Base-by-base conservation (phyloP, 192 early-diverging fungal genomes). In the Coemansia sp. region DNA sequence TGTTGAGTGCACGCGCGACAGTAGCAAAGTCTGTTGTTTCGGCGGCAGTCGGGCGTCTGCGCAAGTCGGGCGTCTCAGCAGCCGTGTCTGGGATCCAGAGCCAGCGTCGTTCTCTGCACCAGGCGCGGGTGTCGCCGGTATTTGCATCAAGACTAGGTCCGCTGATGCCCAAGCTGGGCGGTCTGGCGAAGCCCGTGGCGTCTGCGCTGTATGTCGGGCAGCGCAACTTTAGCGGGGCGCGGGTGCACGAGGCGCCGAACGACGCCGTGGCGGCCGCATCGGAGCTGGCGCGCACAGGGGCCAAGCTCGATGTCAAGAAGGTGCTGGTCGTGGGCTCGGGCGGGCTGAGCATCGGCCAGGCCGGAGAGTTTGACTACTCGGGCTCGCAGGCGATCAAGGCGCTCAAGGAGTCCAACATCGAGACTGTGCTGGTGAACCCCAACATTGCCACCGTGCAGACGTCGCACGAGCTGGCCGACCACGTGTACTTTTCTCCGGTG, bases 371-470 rank as follows among this genome's bases (percentile, higher is more conserved):
- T 71, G 96, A 98, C 64, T 98, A 98, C 82, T 98, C 96, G 5
- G 94, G 92, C 14, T 94, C 92, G 7, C 91, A 98, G 83, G 96
- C 96, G 21, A 98, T 98, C 83, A 98, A 98, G 77, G 96, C 96
- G 18, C 80, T 98, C 56, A 86, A 88, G 58, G 95, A 99, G 71
- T 90, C 92, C 29, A 85, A 85, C 19, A 87, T 99, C 55, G 68
- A 97, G 62, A 99, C 97, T 3, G 88, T 99, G 29, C 81, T 99
- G n/a, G 88, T 97, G 58, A 99, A 99, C 78, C 97, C 97, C 51
- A 99, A 99, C 79, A 99, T 99, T 72, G 97, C 97, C 31, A 99
- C 97, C 4, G 92, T 97, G 46, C 97, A 99, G 84, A 99, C 97
- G 29, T 91, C 89, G 25, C 86, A 93, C 65, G 89, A 87, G 44